Evolutionary conservation across 352 stramenopile species (phyloP).

Genomic region (Phytophthora boehmeriae): DNA sequence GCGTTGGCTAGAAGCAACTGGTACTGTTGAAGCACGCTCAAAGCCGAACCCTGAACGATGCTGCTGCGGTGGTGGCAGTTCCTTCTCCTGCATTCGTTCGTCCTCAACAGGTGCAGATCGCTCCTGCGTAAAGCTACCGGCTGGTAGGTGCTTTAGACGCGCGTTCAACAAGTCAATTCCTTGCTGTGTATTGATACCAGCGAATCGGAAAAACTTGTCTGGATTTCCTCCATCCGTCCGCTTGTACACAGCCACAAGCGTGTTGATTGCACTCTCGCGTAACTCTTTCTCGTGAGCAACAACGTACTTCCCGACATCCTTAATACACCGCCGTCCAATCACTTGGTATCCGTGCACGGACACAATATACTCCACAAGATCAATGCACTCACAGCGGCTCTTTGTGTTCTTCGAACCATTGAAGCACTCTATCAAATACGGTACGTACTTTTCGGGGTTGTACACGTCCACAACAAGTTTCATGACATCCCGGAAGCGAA

Average conservation of each 20-base stretch:
- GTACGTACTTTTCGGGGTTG: slow-evolving; percentile 74
- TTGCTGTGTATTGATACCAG: slow-evolving; percentile 77
- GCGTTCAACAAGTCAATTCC: slow-evolving; percentile 78
- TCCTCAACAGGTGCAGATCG: slow-evolving; percentile 12
- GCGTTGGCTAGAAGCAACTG: slow-evolving; percentile 5
- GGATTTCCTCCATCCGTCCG: slow-evolving; percentile 63
- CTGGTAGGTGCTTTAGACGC: slow-evolving; percentile 79
- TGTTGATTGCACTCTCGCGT: slow-evolving; percentile 76
- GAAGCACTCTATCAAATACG: slow-evolving; percentile 83
- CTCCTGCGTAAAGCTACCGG: slow-evolving; percentile 37
- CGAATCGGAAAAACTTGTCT: slow-evolving; percentile 82
- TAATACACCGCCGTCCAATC: slow-evolving; percentile 76
- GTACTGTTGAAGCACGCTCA: slow-evolving; percentile 15
- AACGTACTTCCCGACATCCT: slow-evolving; percentile 83
- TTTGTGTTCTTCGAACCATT: slow-evolving; percentile 88
- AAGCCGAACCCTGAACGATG: slow-evolving; percentile 44
- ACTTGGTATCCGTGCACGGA: slow-evolving; percentile 61
- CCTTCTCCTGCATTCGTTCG: slow-evolving; percentile 10
- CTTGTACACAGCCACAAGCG: slow-evolving; percentile 73
- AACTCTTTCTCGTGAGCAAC: slow-evolving; percentile 84
- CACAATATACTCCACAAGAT: slow-evolving; percentile 82
- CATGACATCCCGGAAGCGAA: slow-evolving; percentile 88
- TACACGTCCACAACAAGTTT: slow-evolving; percentile 82
- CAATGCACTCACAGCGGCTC: slow-evolving; percentile 85
- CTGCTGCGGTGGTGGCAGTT: slow-evolving; percentile 21